These are phyloP conservation scores for Paragyromitra xinjiangensis DNA, from an alignment of 495 filamentous ascomycete species.

Conservation along the genomic window DNA sequence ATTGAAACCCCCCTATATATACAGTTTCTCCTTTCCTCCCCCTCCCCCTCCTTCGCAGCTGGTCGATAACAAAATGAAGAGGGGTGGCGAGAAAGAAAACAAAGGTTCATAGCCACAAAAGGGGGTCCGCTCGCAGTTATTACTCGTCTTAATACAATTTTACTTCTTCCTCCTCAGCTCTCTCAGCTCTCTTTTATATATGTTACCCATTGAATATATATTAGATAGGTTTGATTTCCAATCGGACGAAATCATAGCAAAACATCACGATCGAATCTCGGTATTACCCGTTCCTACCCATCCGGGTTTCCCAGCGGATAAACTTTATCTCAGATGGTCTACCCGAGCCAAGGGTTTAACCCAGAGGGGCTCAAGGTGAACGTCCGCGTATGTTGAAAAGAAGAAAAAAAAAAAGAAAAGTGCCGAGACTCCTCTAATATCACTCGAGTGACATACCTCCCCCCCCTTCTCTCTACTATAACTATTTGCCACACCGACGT, in stretches of 20 bases:
- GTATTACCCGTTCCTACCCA: background rate
- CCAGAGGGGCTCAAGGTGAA: too few species aligned
- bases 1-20: background rate
- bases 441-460: background rate
- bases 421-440: background rate
- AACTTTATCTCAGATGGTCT: conserved; percentile 13
- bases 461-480: background rate
- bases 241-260: background rate
- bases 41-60: background rate
- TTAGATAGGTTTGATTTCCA: background rate
- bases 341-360: background rate
- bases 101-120: background rate
- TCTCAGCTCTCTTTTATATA: background rate
- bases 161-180: background rate
- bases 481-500: background rate
- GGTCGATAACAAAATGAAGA: background rate
- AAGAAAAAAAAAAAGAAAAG: background rate
- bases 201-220: background rate
- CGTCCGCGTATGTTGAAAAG: too few species aligned
- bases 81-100: background rate
- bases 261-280: background rate
- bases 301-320: background rate
- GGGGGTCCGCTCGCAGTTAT: background rate
- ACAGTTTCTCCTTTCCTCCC: too few species aligned
- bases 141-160: background rate